Evolutionary conservation across 2,329 filamentous ascomycete species (phyloP).

Genomic region (Fusarium protoensiforme): DNA sequence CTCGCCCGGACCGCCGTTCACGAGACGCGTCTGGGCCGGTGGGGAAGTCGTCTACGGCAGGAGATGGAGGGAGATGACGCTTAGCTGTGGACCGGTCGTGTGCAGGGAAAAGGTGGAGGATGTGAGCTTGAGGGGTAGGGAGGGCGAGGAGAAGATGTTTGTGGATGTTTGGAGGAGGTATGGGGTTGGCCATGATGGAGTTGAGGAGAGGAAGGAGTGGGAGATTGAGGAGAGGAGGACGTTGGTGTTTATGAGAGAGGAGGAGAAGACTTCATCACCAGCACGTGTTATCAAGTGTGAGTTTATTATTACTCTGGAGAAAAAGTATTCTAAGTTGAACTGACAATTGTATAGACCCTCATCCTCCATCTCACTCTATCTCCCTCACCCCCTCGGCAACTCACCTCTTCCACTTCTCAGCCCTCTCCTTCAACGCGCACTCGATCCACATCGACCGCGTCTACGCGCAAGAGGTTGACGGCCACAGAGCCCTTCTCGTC

Average conservation of each 20-base stretch:
- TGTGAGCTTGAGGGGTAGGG: slow-evolving; percentile 48
- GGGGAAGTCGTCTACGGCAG: slow-evolving; percentile 73
- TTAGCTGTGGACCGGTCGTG: slow-evolving; percentile 53
- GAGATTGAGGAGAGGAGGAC: slow-evolving; percentile 60
- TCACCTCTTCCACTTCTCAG: slow-evolving; percentile 90
- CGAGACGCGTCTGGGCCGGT: slow-evolving; percentile 88
- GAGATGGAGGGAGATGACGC: slow-evolving; percentile 38
- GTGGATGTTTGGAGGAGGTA: slow-evolving; percentile 64
- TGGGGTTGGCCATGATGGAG: slow-evolving; percentile 39
- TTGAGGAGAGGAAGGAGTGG: slow-evolving; percentile 27
- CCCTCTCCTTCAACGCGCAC: slow-evolving; percentile 92
- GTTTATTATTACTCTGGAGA: neutral
- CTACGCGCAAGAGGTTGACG: slow-evolving; percentile 78
- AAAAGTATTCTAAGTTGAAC: too few species aligned
- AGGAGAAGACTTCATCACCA: slow-evolving; percentile 25
- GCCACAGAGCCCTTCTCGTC: slow-evolving; percentile 79
- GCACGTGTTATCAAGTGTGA: slow-evolving; percentile 44
- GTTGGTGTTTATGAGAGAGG: slow-evolving; percentile 63
- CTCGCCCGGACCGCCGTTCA: slow-evolving; percentile 77
- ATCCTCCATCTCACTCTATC: slow-evolving; percentile 54
- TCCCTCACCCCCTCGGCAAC: slow-evolving; percentile 72
- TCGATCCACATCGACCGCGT: slow-evolving; percentile 84
- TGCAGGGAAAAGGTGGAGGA: slow-evolving; percentile 60
- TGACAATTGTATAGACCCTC: slow-evolving; percentile 42
- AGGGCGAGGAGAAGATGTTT: slow-evolving; percentile 58